Evolutionary conservation across 106 monocot species (phyloP), one percentile per base, ranked within the genome.

Genomic region (Chionographis japonica): DNA sequence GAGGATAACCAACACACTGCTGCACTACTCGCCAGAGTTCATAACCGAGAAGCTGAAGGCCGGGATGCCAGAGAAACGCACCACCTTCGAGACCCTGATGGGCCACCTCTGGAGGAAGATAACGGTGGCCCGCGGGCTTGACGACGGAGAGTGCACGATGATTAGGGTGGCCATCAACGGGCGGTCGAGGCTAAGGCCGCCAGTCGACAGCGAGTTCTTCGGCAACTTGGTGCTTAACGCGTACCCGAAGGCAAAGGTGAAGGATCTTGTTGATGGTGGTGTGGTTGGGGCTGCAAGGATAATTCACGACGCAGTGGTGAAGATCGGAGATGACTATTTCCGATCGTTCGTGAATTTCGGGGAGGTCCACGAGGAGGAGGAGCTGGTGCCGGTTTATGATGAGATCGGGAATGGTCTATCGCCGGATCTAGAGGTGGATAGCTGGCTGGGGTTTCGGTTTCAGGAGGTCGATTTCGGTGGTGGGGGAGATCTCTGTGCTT

Each of bases 371-470:
- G 65, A 49, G 11, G 73, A 55, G 3, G 92, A 80, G 50, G 68
- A 83, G 35, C 75, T 85, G 11, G 37, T 58, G 57, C 77, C 85
- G 14, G 57, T 59, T 4, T 72, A 75, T 9, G 77, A 78, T 3
- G 17, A 40, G 8, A 17, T 56, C 0, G 83, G 79, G 4, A 67
- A 52, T 50, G 55, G 72, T 7, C 43, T 91, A 14, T 77, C 62
- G 53, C 85, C 88, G 5, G 52, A 62, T 16, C 10, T 85, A 63
- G 88, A 92, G 70, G 81, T 73, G 9, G 74, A 85, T 40, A 85
- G 85, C 59, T 81, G 82, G 88, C 42, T 85, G 4, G 70, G 82
- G 64, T 83, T 92, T 43, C 50, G 73, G n/a, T 88, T 92, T 67
- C 12, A 83, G 3, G 82, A 85, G 36, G 12, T 88, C 54, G 83